Evolutionary conservation across 805 yeast genomes (phyloP).

Genomic region (Candida vartiovaarae): DNA sequence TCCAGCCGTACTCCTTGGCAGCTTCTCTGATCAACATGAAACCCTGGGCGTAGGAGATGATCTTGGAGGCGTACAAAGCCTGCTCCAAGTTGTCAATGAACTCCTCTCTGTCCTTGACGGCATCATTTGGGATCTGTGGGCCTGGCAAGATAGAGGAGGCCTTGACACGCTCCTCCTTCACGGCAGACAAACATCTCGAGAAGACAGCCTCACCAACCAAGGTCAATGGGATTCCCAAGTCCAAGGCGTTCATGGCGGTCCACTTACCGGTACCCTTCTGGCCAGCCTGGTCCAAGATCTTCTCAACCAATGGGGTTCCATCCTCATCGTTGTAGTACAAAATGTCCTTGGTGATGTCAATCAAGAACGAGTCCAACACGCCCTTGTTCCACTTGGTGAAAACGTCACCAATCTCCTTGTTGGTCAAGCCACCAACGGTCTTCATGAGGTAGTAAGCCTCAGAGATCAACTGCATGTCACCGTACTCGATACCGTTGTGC

Average conservation of each 20-base stretch:
- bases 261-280: conserved; percentile 99
- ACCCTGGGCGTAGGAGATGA: conserved; percentile 98
- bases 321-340: conserved; percentile 83
- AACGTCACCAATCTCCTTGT: conserved; percentile 90
- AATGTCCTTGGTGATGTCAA: conserved; percentile 95
- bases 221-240: conserved; percentile 97
- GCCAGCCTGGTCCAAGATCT: conserved; percentile 94
- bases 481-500: conserved; percentile 99
- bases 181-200: conserved; percentile 89
- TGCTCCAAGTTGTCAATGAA: conserved; percentile 93
- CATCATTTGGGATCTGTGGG: conserved; percentile 59
- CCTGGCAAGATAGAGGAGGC: conserved; percentile 79
- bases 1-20: conserved; percentile 94
- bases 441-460: conserved; percentile 97
- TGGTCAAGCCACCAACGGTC: conserved; percentile 84
- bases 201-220: conserved; percentile 98
- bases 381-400: conserved; percentile 94
- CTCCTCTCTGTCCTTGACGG: conserved; percentile 67
- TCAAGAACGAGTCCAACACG: conserved; percentile 92
- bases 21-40: conserved; percentile 99
- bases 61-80: conserved; percentile 97
- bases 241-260: conserved; percentile 98
- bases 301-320: conserved; percentile 91
- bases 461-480: conserved; percentile 98
- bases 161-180: conserved; percentile 83